phyloP scores from a whole-genome alignment of 768 basidiomycete genomes.

The Termitomyces sp. region DNA sequence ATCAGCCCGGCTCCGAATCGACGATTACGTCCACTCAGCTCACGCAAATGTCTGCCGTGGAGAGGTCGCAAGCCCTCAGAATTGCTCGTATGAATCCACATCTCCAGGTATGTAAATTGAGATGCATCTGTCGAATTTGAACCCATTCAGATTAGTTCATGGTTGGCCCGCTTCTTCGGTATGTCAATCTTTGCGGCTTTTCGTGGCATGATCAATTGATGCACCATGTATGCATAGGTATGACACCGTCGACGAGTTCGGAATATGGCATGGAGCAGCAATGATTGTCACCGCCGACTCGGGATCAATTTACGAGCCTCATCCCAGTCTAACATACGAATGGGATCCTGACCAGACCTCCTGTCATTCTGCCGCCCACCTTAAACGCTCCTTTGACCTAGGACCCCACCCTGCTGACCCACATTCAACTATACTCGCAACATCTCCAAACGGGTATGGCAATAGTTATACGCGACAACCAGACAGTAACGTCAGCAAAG shows the following conservation, averaged over 20 bases:
- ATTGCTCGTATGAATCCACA: conserved; percentile 73
- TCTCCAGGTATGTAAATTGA: conserved; percentile 46
- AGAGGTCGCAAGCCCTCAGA: conserved; percentile 55
- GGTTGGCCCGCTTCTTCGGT: conserved; percentile 81
- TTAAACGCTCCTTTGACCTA: conserved; percentile 45
- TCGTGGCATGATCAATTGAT: background rate
- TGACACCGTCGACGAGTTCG: conserved; percentile 76
- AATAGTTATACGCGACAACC: conserved; percentile 16
- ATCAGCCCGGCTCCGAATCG: conserved; percentile 19
- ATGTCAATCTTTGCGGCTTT: conserved; percentile 7
- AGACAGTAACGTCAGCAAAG: conserved; percentile 30
- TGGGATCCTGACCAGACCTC: conserved; percentile 59
- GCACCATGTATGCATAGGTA: conserved; percentile 41
- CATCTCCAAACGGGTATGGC: conserved; percentile 12
- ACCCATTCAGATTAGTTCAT: conserved; percentile 49
- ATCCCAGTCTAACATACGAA: conserved; percentile 61
- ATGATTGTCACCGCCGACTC: conserved; percentile 84
- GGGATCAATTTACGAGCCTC: conserved; percentile 73
- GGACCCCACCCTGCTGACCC: conserved; percentile 76
- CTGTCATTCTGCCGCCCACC: conserved; percentile 8
- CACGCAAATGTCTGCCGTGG: conserved; percentile 51
- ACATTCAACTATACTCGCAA: conserved; percentile 40
- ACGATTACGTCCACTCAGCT: conserved; percentile 35
- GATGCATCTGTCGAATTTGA: background rate
- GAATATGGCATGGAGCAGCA: conserved; percentile 84